A percentile compares a stretch with the other conserved stretches of the same genome.
Conservation (phyloP, 768 basidiomycete genomes). For the Boletus insuetus region DNA sequence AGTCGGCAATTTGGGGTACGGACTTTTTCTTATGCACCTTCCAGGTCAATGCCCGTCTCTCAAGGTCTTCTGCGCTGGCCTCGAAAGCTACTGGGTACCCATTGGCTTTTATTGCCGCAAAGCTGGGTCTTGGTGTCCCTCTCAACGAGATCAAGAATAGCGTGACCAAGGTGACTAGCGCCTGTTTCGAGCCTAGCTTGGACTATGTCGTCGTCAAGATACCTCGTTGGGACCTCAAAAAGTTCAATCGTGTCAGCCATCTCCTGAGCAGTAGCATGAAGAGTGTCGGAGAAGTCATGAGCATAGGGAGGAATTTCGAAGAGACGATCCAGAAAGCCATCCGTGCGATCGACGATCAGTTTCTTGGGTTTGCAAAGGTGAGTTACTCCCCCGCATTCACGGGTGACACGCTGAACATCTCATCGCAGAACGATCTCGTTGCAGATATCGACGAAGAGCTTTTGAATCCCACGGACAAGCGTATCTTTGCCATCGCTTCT, state of each 20-base stretch:
- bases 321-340: conserved; percentile 99
- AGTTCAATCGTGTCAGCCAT: conserved; percentile 92
- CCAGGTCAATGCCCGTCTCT: conserved; percentile 93
- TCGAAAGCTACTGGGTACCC: conserved; percentile 99
- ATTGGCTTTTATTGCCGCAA: conserved; percentile 96
- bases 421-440: conserved; percentile 74
- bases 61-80: conserved; percentile 94
- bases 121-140: conserved; percentile 95
- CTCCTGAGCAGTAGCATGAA: conserved; percentile 96
- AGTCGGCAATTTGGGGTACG: background rate
- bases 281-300: conserved; percentile 99
- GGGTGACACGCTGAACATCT: background rate
- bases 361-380: conserved; percentile 87
- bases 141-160: conserved; percentile 98
- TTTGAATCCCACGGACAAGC: conserved; percentile 92
- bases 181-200: conserved; percentile 97
- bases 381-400: background rate
- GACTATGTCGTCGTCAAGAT: conserved; percentile 99
- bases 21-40: conserved; percentile 1
- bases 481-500: conserved; percentile 92
- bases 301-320: conserved; percentile 96
- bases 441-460: conserved; percentile 93
- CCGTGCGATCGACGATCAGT: conserved; percentile 92
- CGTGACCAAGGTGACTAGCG: conserved; percentile 93
- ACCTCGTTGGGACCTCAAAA: conserved; percentile 98